Evolutionary conservation across 805 yeast genomes (phyloP).

Genomic region (Spathaspora passalidarum): DNA sequence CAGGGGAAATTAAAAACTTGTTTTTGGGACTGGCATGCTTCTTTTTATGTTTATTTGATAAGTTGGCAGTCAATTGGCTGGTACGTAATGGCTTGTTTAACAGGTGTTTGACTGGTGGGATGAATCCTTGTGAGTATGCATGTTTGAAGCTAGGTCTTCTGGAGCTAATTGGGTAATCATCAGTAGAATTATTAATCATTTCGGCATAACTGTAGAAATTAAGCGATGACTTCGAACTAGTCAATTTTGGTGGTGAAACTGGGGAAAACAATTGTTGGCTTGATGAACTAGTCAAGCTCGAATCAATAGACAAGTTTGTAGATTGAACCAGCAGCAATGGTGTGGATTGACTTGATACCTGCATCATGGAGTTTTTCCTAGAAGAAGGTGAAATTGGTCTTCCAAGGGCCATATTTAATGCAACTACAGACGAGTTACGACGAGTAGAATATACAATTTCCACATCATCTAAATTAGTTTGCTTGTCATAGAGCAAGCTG

Average conservation of each 20-base stretch:
- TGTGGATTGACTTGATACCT: constrained; percentile 9
- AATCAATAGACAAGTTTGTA: constrained; percentile 2
- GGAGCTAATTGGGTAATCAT: constrained; percentile 30
- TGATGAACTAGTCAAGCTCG: not conserved
- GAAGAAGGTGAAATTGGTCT: constrained; percentile 35
- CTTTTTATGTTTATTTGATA: not conserved
- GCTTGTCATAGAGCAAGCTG: constrained; percentile 57
- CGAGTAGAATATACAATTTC: constrained; percentile 64
- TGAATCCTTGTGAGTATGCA: constrained; percentile 28
- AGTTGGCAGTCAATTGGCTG: not conserved
- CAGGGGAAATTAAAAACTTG: constrained; percentile 25
- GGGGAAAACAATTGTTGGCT: constrained; percentile 18
- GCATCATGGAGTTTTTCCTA: constrained; percentile 31
- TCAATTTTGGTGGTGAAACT: constrained; percentile 39
- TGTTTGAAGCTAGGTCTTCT: constrained; percentile 58
- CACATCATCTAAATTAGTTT: constrained; percentile 61
- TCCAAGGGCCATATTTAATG: constrained; percentile 48
- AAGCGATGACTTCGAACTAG: constrained; percentile 34
- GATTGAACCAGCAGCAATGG: constrained; percentile 2
- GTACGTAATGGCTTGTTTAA: not conserved
- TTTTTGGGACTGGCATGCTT: not conserved
- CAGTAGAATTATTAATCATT: constrained; percentile 63
- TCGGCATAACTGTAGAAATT: constrained; percentile 79
- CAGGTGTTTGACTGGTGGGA: not conserved
- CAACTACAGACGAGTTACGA: constrained; percentile 53